Evolutionary conservation across 176 grass and related monocot species (phyloP).

Genomic region (Chrysopogon serrulatus): DNA sequence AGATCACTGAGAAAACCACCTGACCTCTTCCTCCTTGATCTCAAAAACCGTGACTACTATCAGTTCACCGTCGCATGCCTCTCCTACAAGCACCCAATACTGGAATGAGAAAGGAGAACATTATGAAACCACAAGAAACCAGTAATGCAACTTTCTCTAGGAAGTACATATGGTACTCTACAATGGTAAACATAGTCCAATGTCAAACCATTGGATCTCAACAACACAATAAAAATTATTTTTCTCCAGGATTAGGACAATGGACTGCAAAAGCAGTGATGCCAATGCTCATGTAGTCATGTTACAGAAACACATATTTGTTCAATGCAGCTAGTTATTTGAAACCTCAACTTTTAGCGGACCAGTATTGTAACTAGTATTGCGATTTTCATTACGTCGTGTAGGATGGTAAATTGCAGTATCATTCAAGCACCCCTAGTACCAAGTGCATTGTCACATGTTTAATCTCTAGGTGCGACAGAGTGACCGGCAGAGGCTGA

Average conservation of each 20-base stretch:
- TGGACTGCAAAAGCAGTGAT: background rate
- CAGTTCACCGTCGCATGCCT: conserved; percentile 56
- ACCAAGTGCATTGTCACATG: background rate
- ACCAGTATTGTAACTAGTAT: too few relatives aligned
- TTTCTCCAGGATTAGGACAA: background rate
- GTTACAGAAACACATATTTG: too few relatives aligned
- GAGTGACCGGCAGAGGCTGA: too few relatives aligned
- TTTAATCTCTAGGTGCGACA: too few relatives aligned
- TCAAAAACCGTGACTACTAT: conserved; percentile 86
- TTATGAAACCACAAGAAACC: background rate
- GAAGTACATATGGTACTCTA: background rate
- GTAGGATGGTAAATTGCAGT: background rate
- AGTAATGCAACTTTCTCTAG: background rate
- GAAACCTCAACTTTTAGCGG: too few relatives aligned
- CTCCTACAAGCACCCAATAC: conserved; percentile 53
- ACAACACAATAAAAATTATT: background rate
- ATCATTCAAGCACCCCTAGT: background rate
- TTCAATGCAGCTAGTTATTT: too few relatives aligned
- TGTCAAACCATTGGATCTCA: background rate
- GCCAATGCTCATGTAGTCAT: too few relatives aligned
- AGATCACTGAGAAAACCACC: background rate
- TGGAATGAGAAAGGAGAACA: conserved; percentile 8
- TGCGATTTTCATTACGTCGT: background rate
- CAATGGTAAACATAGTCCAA: background rate
- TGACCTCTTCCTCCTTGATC: conserved; percentile 73